Evolutionary conservation across 345 rosid genomes (phyloP).

Genomic region (Pugionium dolabratum): DNA sequence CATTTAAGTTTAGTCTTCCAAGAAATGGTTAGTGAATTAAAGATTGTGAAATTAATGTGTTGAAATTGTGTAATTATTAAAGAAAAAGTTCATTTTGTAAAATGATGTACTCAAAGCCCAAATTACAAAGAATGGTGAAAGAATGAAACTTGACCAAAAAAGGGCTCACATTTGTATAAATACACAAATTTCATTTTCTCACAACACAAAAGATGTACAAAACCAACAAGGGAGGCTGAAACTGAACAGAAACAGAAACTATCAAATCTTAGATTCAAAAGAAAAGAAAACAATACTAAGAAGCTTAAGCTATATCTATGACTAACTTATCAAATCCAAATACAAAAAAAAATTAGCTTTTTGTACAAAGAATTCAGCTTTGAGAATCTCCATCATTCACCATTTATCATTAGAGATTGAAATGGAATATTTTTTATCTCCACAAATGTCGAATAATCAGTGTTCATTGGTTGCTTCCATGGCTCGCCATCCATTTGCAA

Average conservation of each 20-base stretch:
- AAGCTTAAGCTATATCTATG: constrained; percentile 25
- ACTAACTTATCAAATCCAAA: constrained; percentile 32
- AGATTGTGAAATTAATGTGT: too few species aligned
- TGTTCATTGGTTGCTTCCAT: constrained; percentile 84
- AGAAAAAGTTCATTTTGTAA: neutral
- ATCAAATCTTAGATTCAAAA: constrained; percentile 15
- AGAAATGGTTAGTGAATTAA: too few species aligned
- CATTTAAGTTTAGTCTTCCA: too few species aligned
- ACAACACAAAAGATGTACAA: constrained; percentile 25
- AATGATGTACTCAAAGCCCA: neutral
- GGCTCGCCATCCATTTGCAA: constrained; percentile 99
- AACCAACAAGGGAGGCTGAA: neutral
- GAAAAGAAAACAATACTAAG: neutral
- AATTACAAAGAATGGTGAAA: constrained; percentile 2
- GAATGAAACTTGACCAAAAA: constrained; percentile 1
- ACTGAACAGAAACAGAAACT: neutral
- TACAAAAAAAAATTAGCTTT: constrained; percentile 36
- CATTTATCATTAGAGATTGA: constrained; percentile 70
- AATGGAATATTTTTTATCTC: constrained; percentile 78
- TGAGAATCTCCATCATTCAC: constrained; percentile 31
- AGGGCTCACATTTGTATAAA: constrained; percentile 14
- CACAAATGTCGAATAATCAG: constrained; percentile 69
- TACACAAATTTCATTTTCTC: constrained; percentile 31
- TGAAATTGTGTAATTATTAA: too few species aligned
- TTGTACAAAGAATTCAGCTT: constrained; percentile 32